Conservation (phyloP, 2,329 filamentous ascomycete genomes). For the Thielaviopsis musarum region DNA sequence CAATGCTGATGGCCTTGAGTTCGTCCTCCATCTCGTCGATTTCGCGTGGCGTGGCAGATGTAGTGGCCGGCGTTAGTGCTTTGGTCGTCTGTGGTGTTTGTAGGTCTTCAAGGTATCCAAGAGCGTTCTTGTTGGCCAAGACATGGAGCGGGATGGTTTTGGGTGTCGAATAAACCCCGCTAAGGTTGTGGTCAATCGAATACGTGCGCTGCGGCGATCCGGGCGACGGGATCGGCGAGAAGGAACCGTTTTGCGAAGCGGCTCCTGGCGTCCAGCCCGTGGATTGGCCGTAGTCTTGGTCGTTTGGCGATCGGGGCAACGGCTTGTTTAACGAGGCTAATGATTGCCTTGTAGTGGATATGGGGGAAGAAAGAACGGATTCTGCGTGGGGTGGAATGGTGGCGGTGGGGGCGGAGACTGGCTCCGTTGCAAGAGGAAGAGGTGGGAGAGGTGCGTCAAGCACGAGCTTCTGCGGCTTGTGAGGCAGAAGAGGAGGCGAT, state of each 20-base stretch:
- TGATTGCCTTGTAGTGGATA: constrained; percentile 15
- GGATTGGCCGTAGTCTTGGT: constrained; percentile 32
- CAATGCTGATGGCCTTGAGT: constrained; percentile 78
- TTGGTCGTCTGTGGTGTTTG: constrained; percentile 27
- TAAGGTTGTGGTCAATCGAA: constrained; percentile 22
- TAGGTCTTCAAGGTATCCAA: constrained; percentile 35
- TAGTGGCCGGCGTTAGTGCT: constrained; percentile 3
- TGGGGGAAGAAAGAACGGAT: constrained; percentile 16
- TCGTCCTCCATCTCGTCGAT: constrained; percentile 89
- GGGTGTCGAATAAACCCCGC: constrained; percentile 18
- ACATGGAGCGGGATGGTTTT: constrained; percentile 25
- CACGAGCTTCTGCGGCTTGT: constrained; percentile 13
- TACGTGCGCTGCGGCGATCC: constrained; percentile 26
- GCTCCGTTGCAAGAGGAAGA: constrained; percentile 1
- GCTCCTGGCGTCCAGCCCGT: constrained; percentile 31
- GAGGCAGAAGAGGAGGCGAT: constrained; percentile 20
- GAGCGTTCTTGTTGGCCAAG: constrained; percentile 21
- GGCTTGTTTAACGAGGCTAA: constrained; percentile 34
- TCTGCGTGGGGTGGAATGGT: constrained; percentile 14
- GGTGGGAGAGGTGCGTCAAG: constrained; percentile 13
- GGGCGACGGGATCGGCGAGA: constrained; percentile 38
- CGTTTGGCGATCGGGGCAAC: constrained; percentile 34
- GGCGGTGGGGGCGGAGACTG: constrained; percentile 5
- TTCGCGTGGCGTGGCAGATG: constrained; percentile 30
- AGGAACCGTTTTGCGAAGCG: constrained; percentile 30